Conservation (phyloP, 2,329 filamentous ascomycete species). For the Microdochium bolleyi region DNA sequence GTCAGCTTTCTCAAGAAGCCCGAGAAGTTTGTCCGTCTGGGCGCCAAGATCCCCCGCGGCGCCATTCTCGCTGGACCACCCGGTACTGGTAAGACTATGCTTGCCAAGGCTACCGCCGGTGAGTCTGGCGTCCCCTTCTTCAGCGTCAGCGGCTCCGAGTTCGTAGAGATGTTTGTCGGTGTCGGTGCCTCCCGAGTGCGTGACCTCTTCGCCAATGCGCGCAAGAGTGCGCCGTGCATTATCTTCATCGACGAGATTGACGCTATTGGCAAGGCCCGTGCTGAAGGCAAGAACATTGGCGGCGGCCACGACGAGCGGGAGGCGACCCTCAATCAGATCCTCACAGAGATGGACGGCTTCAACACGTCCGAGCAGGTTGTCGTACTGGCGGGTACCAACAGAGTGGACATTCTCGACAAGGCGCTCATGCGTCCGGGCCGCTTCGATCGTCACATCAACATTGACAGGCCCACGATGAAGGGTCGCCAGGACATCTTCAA, state of each 20-base stretch:
- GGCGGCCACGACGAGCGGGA: slow-evolving; percentile 97
- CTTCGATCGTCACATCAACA: slow-evolving; percentile 93
- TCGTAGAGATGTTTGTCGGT: slow-evolving; percentile 99
- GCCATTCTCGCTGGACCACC: slow-evolving; percentile 96
- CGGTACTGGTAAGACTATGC: slow-evolving; percentile 94
- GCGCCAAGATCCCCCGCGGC: slow-evolving; percentile 94
- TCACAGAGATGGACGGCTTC: slow-evolving; percentile 99
- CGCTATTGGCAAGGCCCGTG: slow-evolving; percentile 85
- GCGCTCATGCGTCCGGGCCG: slow-evolving; percentile 93
- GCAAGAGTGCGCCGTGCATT: slow-evolving; percentile 95
- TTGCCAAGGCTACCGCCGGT: slow-evolving; percentile 95
- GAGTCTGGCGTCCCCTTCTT: slow-evolving; percentile 97
- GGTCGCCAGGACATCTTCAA: slow-evolving; percentile 93
- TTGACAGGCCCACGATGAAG: slow-evolving; percentile 94
- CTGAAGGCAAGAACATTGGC: slow-evolving; percentile 68
- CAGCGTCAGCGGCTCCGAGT: slow-evolving; percentile 96
- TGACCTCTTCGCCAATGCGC: slow-evolving; percentile 87
- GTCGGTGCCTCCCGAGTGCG: slow-evolving; percentile 93
- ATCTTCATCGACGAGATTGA: slow-evolving; percentile 99
- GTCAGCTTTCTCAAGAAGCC: slow-evolving; percentile 95
- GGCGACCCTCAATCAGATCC: slow-evolving; percentile 92
- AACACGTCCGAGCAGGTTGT: slow-evolving; percentile 96
- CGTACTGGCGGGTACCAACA: slow-evolving; percentile 92
- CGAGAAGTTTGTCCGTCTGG: slow-evolving; percentile 83
- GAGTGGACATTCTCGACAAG: slow-evolving; percentile 89